Conservation (phyloP, 1,139 yeast species). For the Kodamaea sp. region DNA sequence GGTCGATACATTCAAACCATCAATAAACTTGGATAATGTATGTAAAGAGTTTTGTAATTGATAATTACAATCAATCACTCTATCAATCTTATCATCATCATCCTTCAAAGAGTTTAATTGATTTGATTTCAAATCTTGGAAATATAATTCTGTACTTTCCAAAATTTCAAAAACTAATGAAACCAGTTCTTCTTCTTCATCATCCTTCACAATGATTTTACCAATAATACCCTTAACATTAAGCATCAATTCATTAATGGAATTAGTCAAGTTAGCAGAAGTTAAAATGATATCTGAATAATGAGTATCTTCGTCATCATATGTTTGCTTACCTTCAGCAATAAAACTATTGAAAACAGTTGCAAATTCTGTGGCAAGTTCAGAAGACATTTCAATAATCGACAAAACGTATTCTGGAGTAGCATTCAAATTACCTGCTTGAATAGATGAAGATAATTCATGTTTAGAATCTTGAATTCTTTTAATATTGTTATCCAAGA, state of each 20-base stretch:
- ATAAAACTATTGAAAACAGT: constrained; percentile 71
- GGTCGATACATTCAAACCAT: constrained; percentile 46
- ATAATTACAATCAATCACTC: constrained; percentile 71
- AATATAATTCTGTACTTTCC: constrained; percentile 58
- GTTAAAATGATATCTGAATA: constrained; percentile 56
- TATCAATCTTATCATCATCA: constrained; percentile 70
- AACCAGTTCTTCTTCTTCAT: constrained; percentile 50
- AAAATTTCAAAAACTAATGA: constrained; percentile 46
- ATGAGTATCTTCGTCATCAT: constrained; percentile 58
- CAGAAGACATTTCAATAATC: constrained; percentile 66
- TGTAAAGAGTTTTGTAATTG: constrained; percentile 72
- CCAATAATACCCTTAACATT: constrained; percentile 70
- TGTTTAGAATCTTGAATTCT: constrained; percentile 71
- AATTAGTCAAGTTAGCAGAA: constrained; percentile 62
- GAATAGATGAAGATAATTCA: constrained; percentile 75
- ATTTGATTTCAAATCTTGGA: constrained; percentile 56
- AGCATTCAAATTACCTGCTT: constrained; percentile 77
- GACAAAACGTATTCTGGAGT: constrained; percentile 72
- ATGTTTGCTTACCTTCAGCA: constrained; percentile 65
- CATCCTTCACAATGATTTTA: constrained; percentile 50
- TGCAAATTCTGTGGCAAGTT: constrained; percentile 77
- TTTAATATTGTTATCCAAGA: constrained; percentile 65
- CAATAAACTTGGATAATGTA: constrained; percentile 52
- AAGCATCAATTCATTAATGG: constrained; percentile 62
- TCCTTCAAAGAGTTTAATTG: constrained; percentile 45